Evolutionary conservation across 2,329 filamentous ascomycete species (phyloP).

Genomic region (Trichoderma atrobrunneum): DNA sequence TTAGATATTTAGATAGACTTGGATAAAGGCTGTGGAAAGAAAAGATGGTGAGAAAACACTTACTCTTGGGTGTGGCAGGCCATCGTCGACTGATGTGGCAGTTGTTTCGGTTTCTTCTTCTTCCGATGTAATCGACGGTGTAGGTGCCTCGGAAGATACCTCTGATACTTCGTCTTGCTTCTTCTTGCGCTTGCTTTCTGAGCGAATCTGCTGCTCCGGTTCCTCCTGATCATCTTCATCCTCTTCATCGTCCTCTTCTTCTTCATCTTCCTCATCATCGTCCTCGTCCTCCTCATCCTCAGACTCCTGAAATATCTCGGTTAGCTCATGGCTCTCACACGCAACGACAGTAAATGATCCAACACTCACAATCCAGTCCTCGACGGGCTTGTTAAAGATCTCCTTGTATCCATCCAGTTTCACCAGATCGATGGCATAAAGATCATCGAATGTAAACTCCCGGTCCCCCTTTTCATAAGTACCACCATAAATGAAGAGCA

Average conservation of each 20-base stretch:
- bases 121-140: slow-evolving; percentile 33
- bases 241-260: slow-evolving; percentile 55
- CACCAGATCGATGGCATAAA: slow-evolving; percentile 90
- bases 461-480: slow-evolving; percentile 94
- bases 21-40: too few relatives aligned
- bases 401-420: slow-evolving; percentile 94
- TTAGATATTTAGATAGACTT: not conserved
- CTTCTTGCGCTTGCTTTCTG: slow-evolving; percentile 57
- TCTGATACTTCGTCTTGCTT: slow-evolving; percentile 46
- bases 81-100: slow-evolving; percentile 63
- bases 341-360: not conserved
- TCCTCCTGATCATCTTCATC: slow-evolving; percentile 53
- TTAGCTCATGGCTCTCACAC: not conserved
- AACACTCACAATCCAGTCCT: slow-evolving; percentile 72
- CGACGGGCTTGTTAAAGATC: slow-evolving; percentile 77
- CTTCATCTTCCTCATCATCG: slow-evolving; percentile 58
- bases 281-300: slow-evolving; percentile 56
- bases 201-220: slow-evolving; percentile 48
- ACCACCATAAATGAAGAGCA: slow-evolving; percentile 90
- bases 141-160: slow-evolving; percentile 33
- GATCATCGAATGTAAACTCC: slow-evolving; percentile 93
- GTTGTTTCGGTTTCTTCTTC: slow-evolving; percentile 49
- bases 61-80: slow-evolving; percentile 67
- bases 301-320: slow-evolving; percentile 45
- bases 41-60: too few relatives aligned